Evolutionary conservation across 2,329 filamentous ascomycete species (phyloP).

Genomic region (Penicillium rolfsii): DNA sequence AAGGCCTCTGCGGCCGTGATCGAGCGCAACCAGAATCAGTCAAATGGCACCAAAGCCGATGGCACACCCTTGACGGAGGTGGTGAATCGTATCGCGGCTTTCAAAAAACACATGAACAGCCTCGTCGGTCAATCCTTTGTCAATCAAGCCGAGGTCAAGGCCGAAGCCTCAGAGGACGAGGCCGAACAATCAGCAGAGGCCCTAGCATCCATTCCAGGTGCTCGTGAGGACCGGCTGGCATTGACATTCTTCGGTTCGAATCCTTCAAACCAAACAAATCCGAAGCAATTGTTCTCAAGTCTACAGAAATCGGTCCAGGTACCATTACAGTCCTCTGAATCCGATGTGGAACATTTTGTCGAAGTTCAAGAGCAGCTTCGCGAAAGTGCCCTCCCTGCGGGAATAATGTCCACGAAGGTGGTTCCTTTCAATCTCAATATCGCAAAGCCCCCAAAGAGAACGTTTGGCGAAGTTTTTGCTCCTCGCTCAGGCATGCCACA

Average conservation of each 20-base stretch:
- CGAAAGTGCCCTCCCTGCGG: conserved; percentile 71
- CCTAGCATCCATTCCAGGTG: conserved; percentile 44
- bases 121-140: conserved; percentile 66
- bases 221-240: conserved; percentile 60
- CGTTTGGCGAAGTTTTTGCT: conserved; percentile 51
- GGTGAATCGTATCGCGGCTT: conserved; percentile 55
- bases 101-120: conserved; percentile 65
- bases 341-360: conserved; percentile 40
- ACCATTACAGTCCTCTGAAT: conserved; percentile 42
- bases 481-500: conserved; percentile 43
- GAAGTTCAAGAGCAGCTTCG: conserved; percentile 57
- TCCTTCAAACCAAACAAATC: conserved; percentile 69
- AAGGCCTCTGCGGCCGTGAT: conserved; percentile 43
- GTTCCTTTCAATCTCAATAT: conserved; percentile 53
- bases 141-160: conserved; percentile 41
- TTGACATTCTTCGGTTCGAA: conserved; percentile 79
- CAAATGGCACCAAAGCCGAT: conserved; percentile 32
- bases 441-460: conserved; percentile 36
- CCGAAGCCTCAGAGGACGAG: conserved; percentile 41
- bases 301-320: conserved; percentile 59
- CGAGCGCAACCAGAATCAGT: conserved; percentile 40
- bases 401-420: conserved; percentile 71
- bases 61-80: conserved; percentile 39
- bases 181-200: conserved; percentile 41
- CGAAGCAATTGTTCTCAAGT: conserved; percentile 84